Evolutionary conservation across 345 rosid genomes (phyloP), one percentile per base, ranked within the genome.

Genomic region (Corchorus olitorius): DNA sequence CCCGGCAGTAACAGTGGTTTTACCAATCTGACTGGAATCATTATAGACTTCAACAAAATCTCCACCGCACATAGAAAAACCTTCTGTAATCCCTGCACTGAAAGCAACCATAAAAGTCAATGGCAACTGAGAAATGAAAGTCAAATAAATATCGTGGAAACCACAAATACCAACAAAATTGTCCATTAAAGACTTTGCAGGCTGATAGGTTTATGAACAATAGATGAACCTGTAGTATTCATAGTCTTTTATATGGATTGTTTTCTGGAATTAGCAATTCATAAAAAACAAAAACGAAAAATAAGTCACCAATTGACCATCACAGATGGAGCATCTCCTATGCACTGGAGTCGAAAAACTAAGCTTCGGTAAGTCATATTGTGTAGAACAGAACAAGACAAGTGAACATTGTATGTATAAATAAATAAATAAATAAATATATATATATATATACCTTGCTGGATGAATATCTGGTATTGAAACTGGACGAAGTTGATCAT

Each of bases 51-150:
- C 99, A 83, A 96, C 89, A 86, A 96, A 93, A 85, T 96, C 99
- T 41, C 98, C 99, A 65, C 98, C 99, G 53, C 99, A 96, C 97
- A 96, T 96, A 48, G 99, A 93, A 84, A 96, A 96, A 58, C 98
- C 99, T 84, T 93, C 91, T 19, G 99, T 92, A 71, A 96, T 96
- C 81, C 98, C 99, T 74, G 91, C 98, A 90, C 99, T 96, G 94
- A 85, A 81, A 72, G 62, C 14, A 76, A 71, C 62, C 54, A 70
- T 65, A 48, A 59, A 67, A 68, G 74, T 43, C 73, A 74, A 75
- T 11, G 22, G 46, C 13, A 11, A 62, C 46, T 65, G 41, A 69
- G n/a, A 71, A 72, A 72, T 68, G 49, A 49, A 65, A 3, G 7
- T 35, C 35, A 66, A 33, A 60, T 16, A 60, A 78, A 49, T 15